Conservation (phyloP, 2,329 filamentous ascomycete species). For the Chaetomiaceae sp. region DNA sequence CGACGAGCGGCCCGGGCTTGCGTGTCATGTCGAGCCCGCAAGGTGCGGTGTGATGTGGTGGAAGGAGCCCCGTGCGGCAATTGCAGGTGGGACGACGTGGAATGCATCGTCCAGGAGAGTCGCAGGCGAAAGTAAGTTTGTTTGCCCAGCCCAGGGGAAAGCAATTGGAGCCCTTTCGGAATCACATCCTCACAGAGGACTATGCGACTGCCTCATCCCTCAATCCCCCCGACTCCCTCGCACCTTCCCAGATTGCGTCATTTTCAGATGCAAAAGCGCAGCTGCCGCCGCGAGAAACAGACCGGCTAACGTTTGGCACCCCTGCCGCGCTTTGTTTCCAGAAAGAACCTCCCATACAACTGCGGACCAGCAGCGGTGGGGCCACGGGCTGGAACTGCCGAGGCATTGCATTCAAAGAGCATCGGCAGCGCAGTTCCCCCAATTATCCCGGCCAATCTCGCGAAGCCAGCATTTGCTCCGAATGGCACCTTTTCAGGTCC, state of each 20-base stretch:
- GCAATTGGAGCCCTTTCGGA: background rate
- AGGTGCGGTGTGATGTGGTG: constrained; percentile 91
- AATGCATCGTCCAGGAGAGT: constrained; percentile 74
- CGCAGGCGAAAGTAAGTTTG: constrained; percentile 75
- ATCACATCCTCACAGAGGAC: too few species aligned
- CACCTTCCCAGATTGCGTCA: constrained; percentile 18
- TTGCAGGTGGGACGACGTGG: constrained; percentile 74
- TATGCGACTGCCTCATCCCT: too few species aligned
- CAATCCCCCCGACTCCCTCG: too few species aligned
- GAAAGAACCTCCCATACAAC: constrained; percentile 41
- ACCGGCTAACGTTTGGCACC: constrained; percentile 16
- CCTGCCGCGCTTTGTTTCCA: constrained; percentile 30
- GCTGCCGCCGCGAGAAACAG: background rate
- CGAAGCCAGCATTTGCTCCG: constrained; percentile 31
- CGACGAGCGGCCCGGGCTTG: constrained; percentile 87
- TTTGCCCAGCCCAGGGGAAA: background rate
- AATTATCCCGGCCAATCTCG: constrained; percentile 38
- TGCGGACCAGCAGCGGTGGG: constrained; percentile 15
- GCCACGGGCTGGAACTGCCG: constrained; percentile 33
- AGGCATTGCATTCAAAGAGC: constrained; percentile 43
- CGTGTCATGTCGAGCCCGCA: constrained; percentile 80
- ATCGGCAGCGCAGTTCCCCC: constrained; percentile 32
- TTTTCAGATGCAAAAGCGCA: constrained; percentile 17
- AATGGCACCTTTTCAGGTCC: constrained; percentile 9
- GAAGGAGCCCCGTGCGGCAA: constrained; percentile 85